Evolutionary conservation across 1,139 yeast species (phyloP).

Genomic region (Zhuliangozyma parablackwelliae): DNA sequence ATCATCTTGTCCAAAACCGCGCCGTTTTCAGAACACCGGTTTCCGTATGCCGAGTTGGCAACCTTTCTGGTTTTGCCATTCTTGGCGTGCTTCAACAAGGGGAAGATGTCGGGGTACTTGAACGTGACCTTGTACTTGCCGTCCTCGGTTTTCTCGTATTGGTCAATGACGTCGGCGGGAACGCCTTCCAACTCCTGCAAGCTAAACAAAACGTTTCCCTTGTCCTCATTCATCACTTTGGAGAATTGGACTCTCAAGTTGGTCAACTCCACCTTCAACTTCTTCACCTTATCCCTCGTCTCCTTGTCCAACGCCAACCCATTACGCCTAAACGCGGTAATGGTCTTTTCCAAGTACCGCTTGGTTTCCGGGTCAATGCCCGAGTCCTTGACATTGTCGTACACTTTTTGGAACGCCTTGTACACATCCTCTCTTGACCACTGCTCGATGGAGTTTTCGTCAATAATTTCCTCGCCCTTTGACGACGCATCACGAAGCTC

Average conservation of each 20-base stretch:
- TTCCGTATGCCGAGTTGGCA: constrained; percentile 64
- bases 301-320: constrained; percentile 62
- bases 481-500: constrained; percentile 67
- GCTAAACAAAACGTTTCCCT: constrained; percentile 55
- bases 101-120: constrained; percentile 76
- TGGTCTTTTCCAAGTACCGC: constrained; percentile 53
- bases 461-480: constrained; percentile 54
- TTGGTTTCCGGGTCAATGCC: constrained; percentile 50
- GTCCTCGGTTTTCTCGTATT: constrained; percentile 45
- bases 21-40: constrained; percentile 61
- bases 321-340: constrained; percentile 54
- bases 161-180: constrained; percentile 57
- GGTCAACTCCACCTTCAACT: constrained; percentile 56
- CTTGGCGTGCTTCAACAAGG: constrained; percentile 69
- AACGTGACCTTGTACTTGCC: constrained; percentile 65
- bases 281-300: constrained; percentile 51
- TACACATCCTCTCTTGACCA: constrained; percentile 66
- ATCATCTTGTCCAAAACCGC: constrained; percentile 57
- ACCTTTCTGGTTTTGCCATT: constrained; percentile 59
- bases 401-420: constrained; percentile 51
- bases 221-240: constrained; percentile 69
- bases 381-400: constrained; percentile 23
- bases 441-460: constrained; percentile 58
- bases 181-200: constrained; percentile 69
- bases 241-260: constrained; percentile 52